Conservation (phyloP, 2,329 filamentous ascomycete genomes). For the Acephala macrosclerotiorum region DNA sequence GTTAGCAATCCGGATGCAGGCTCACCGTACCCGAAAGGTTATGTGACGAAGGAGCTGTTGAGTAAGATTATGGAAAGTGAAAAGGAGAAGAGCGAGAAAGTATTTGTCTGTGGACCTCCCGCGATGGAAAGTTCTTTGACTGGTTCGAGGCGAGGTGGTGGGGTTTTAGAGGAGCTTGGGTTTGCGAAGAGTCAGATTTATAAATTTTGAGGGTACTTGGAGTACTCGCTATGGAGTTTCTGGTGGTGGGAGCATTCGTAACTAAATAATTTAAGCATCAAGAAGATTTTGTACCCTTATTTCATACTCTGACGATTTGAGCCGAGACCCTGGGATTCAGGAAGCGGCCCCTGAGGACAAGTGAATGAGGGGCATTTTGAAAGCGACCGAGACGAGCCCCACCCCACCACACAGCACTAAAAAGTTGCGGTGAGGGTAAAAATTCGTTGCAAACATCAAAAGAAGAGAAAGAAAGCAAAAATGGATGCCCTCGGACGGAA, state of each 20-base stretch:
- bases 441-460: neutral
- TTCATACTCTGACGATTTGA: too few relatives aligned
- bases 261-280: neutral
- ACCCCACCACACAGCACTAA: too few relatives aligned
- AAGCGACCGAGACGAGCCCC: too few relatives aligned
- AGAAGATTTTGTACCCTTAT: too few relatives aligned
- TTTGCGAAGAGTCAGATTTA: constrained; percentile 64
- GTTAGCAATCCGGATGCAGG: constrained; percentile 56
- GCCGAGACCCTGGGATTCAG: too few relatives aligned
- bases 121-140: constrained; percentile 67
- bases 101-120: constrained; percentile 75
- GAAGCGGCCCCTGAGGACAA: too few relatives aligned
- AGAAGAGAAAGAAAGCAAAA: neutral
- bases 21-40: constrained; percentile 58
- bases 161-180: constrained; percentile 64
- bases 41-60: constrained; percentile 64
- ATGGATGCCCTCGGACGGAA: neutral
- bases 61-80: constrained; percentile 53
- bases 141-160: constrained; percentile 47
- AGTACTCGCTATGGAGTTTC: neutral
- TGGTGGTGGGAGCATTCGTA: neutral
- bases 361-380: too few relatives aligned
- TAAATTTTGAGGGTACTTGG: constrained; percentile 54
- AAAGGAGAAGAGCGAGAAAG: constrained; percentile 56
- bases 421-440: neutral